Percentiles rank a stretch among this genome's conserved stretches.
Conservation (phyloP, 108 stramenopile genomes). For the Chaetoceros tenuissimus region DNA sequence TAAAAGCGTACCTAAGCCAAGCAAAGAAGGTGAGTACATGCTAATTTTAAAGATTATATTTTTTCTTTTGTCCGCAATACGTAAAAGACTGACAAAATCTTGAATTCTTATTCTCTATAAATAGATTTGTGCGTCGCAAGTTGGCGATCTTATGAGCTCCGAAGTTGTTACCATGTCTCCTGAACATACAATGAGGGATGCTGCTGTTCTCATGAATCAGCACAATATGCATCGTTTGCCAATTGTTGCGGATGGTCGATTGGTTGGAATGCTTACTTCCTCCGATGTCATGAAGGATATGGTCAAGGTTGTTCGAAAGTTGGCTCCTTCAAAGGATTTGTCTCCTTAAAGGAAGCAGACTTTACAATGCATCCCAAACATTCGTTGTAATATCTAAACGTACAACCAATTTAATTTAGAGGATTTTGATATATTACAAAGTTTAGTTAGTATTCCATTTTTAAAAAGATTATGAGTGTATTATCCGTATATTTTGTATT, state of each 20-base stretch:
- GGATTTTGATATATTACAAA: no score
- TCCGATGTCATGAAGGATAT: conserved; percentile 30
- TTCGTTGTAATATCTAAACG: no score
- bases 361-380: no score
- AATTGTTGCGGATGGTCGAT: conserved; percentile 16
- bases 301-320: conserved; percentile 1
- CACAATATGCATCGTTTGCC: conserved; percentile 14
- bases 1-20: neutral
- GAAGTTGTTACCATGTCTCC: conserved; percentile 12
- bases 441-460: no score
- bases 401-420: no score
- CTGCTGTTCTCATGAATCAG: conserved; percentile 16
- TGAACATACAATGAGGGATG: conserved; percentile 13
- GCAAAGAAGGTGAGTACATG: conserved; percentile 2
- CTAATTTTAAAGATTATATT: no score
- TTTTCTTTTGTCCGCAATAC: neutral
- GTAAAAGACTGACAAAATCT: no score
- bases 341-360: no score
- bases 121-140: conserved; percentile 18
- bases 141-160: conserved; percentile 21
- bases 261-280: conserved; percentile 21
- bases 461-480: no score
- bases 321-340: conserved; percentile 4
- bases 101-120: no score
- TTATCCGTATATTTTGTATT: no score